These are phyloP conservation scores for Niebla homalea DNA, from an alignment of 495 filamentous ascomycete species.

Conservation along the genomic window DNA sequence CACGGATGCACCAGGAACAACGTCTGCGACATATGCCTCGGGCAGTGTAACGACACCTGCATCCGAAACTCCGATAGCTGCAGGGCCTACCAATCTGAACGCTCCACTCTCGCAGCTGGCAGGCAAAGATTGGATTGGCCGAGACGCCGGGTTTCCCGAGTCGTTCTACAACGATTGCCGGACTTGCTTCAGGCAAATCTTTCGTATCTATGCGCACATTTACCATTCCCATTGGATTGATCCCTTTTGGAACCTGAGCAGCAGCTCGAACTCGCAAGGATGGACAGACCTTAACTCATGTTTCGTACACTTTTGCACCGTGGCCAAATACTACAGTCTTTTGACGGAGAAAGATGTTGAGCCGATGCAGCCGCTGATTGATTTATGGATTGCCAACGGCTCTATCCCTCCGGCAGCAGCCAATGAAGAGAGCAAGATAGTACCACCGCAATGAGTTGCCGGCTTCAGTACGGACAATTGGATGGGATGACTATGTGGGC, in stretches of 20 bases:
- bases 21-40: slow-evolving; percentile 47
- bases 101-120: slow-evolving; percentile 33
- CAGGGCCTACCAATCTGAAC: slow-evolving; percentile 34
- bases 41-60: slow-evolving; percentile 45
- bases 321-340: slow-evolving; percentile 72
- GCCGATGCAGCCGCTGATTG: slow-evolving; percentile 86
- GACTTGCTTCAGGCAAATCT: slow-evolving; percentile 92
- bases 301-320: slow-evolving; percentile 85
- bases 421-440: slow-evolving; percentile 28
- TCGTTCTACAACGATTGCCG: slow-evolving; percentile 75
- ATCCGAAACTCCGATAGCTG: slow-evolving; percentile 35
- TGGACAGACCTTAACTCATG: slow-evolving; percentile 62
- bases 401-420: slow-evolving; percentile 60
- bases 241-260: slow-evolving; percentile 71
- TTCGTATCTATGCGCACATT: slow-evolving; percentile 86
- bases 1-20: slow-evolving; percentile 48
- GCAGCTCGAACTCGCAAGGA: slow-evolving; percentile 47
- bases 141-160: slow-evolving; percentile 75
- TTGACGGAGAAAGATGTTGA: slow-evolving; percentile 73
- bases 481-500: too few relatives aligned
- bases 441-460: slow-evolving; percentile 22
- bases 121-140: slow-evolving; percentile 66
- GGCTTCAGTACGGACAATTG: too few relatives aligned
- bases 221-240: slow-evolving; percentile 76
- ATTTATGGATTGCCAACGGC: slow-evolving; percentile 75